Conservation (phyloP, 2,329 filamentous ascomycete species). For the Beauveria australis region DNA sequence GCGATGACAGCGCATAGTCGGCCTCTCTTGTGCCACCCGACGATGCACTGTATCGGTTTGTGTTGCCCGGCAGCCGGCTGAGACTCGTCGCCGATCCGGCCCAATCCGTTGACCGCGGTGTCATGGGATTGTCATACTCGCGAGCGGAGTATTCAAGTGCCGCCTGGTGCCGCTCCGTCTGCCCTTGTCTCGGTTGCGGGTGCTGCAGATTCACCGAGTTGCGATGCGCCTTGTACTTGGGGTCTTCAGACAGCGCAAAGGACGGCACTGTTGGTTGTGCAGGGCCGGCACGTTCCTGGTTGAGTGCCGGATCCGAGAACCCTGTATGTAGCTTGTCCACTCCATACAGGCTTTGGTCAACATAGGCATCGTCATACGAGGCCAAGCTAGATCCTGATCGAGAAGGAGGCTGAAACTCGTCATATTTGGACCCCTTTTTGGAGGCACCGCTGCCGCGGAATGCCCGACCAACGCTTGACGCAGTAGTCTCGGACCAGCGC, state of each 20-base stretch:
- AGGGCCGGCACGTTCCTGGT: constrained; percentile 12
- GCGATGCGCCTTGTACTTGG: constrained; percentile 74
- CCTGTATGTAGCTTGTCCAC: constrained; percentile 54
- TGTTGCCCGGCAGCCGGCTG: constrained; percentile 39
- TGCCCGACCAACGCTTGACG: constrained; percentile 74
- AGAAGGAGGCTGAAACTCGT: constrained; percentile 52
- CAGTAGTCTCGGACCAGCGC: constrained; percentile 93
- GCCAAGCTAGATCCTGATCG: constrained; percentile 70
- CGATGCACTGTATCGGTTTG: constrained; percentile 40
- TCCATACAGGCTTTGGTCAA: constrained; percentile 45
- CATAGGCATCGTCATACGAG: constrained; percentile 53
- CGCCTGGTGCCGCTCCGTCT: constrained; percentile 65
- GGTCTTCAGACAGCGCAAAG: constrained; percentile 43
- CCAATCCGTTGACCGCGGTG: constrained; percentile 55
- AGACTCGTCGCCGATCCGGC: constrained; percentile 53
- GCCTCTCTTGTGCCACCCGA: constrained; percentile 25
- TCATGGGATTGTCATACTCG: constrained; percentile 54
- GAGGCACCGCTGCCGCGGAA: constrained; percentile 58
- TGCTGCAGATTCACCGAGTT: constrained; percentile 75
- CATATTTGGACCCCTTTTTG: constrained; percentile 52
- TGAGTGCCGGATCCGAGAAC: constrained; percentile 45
- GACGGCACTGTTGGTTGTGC: neutral
- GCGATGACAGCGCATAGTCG: constrained; percentile 40
- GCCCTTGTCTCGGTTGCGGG: constrained; percentile 66
- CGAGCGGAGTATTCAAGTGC: constrained; percentile 66